These are phyloP conservation scores for Chaetothyriales sp. DNA, from an alignment of 2,329 filamentous ascomycete species.

Conservation along the genomic window DNA sequence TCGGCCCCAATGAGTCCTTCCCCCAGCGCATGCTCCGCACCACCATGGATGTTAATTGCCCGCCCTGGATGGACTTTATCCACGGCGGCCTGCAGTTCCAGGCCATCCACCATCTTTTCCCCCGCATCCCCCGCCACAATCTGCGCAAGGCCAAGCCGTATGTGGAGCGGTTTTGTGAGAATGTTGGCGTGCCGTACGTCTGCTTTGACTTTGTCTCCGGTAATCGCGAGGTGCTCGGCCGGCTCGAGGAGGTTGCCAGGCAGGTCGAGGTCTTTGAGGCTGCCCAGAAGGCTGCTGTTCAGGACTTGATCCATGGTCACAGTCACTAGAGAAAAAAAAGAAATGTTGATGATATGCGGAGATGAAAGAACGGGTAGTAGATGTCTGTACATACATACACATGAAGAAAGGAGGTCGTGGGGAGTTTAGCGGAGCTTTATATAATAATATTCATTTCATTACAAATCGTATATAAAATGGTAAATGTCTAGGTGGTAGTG, in stretches of 20 bases:
- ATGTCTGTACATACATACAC: background rate
- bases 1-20: constrained; percentile 73
- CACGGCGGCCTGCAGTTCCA: constrained; percentile 84
- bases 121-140: constrained; percentile 72
- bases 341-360: background rate
- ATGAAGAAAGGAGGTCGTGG: too few relatives aligned
- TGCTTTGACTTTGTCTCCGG: constrained; percentile 73
- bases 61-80: constrained; percentile 74
- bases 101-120: constrained; percentile 73
- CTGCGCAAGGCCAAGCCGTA: constrained; percentile 58
- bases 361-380: background rate
- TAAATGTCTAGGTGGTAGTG: too few relatives aligned
- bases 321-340: background rate
- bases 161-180: constrained; percentile 65
- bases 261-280: constrained; percentile 65
- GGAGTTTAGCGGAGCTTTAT: too few relatives aligned
- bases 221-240: constrained; percentile 64
- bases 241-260: constrained; percentile 61
- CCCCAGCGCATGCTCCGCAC: constrained; percentile 82
- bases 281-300: constrained; percentile 43
- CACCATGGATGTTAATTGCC: constrained; percentile 86
- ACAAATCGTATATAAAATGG: too few relatives aligned
- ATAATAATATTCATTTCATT: too few relatives aligned
- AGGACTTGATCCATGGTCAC: constrained; percentile 9
- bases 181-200: constrained; percentile 71